A percentile compares a stretch with the other conserved stretches of the same genome.
phyloP scores from a whole-genome alignment of 2,329 filamentous ascomycete genomes.

The Zasmidium angulare region DNA sequence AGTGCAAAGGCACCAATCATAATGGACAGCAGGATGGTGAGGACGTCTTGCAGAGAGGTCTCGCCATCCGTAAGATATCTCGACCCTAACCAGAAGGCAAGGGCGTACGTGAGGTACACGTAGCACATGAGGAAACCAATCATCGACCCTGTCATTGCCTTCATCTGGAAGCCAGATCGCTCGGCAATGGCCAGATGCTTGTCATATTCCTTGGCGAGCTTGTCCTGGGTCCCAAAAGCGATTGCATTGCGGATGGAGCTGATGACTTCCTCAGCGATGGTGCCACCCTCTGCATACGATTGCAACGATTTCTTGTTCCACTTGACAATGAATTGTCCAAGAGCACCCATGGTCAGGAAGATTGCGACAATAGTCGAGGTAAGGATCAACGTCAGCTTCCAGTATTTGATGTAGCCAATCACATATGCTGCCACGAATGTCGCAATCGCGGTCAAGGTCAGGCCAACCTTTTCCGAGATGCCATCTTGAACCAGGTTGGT shows the following conservation, averaged over 20 bases:
- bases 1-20: constrained; percentile 93
- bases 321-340: constrained; percentile 73
- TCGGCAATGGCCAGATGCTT: constrained; percentile 70
- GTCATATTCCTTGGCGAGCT: constrained; percentile 85
- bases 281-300: constrained; percentile 81
- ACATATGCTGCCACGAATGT: constrained; percentile 88
- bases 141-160: constrained; percentile 73
- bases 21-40: constrained; percentile 85
- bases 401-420: constrained; percentile 86
- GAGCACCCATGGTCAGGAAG: constrained; percentile 70
- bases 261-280: constrained; percentile 89
- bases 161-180: constrained; percentile 72
- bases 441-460: constrained; percentile 73
- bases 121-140: constrained; percentile 79
- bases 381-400: constrained; percentile 89
- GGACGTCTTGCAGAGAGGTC: constrained; percentile 66
- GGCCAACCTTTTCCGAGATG: constrained; percentile 82
- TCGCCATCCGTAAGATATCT: constrained; percentile 68
- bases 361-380: constrained; percentile 79
- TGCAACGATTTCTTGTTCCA: constrained; percentile 76
- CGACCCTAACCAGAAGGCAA: constrained; percentile 87
- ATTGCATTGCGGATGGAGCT: constrained; percentile 89
- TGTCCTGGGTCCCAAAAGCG: constrained; percentile 90
- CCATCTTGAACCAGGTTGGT: constrained; percentile 92
- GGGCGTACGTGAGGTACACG: constrained; percentile 81